These are phyloP conservation scores for Ilyonectria destructans DNA, from an alignment of 2,329 filamentous ascomycete species.

Conservation along the genomic window DNA sequence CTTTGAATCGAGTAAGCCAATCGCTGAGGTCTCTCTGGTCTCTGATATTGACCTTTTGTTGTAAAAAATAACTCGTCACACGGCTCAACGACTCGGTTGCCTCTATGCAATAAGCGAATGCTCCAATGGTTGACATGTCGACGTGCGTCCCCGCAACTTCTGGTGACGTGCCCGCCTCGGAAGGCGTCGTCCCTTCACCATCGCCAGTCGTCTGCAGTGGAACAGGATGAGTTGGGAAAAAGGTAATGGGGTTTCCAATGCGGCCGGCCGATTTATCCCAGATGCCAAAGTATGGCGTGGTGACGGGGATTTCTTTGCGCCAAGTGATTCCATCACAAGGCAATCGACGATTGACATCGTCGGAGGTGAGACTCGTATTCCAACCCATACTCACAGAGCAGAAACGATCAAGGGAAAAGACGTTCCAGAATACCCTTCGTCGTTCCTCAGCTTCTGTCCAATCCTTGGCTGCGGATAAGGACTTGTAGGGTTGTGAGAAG, in stretches of 20 bases:
- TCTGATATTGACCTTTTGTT: slow-evolving; percentile 57
- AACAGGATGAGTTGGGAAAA: slow-evolving; percentile 45
- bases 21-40: slow-evolving; percentile 55
- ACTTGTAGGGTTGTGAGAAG: slow-evolving; percentile 47
- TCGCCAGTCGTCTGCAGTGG: slow-evolving; percentile 15
- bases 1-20: slow-evolving; percentile 63
- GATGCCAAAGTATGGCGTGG: slow-evolving; percentile 60
- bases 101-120: slow-evolving; percentile 62
- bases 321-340: slow-evolving; percentile 58
- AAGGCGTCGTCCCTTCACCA: slow-evolving; percentile 26
- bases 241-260: slow-evolving; percentile 54
- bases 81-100: slow-evolving; percentile 61
- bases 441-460: slow-evolving; percentile 53
- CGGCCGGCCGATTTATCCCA: slow-evolving; percentile 56
- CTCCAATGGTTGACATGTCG: slow-evolving; percentile 58
- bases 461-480: slow-evolving; percentile 48
- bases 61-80: slow-evolving; percentile 60
- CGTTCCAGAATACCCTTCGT: slow-evolving; percentile 56
- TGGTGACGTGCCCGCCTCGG: slow-evolving; percentile 33
- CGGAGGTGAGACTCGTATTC: slow-evolving; percentile 56
- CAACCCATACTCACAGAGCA: slow-evolving; percentile 52
- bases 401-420: slow-evolving; percentile 57
- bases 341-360: slow-evolving; percentile 56
- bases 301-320: slow-evolving; percentile 55
- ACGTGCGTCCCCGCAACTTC: slow-evolving; percentile 30